Base-by-base conservation (phyloP, 2,329 filamentous ascomycete species). In the Nothomitra cinnamomea region DNA sequence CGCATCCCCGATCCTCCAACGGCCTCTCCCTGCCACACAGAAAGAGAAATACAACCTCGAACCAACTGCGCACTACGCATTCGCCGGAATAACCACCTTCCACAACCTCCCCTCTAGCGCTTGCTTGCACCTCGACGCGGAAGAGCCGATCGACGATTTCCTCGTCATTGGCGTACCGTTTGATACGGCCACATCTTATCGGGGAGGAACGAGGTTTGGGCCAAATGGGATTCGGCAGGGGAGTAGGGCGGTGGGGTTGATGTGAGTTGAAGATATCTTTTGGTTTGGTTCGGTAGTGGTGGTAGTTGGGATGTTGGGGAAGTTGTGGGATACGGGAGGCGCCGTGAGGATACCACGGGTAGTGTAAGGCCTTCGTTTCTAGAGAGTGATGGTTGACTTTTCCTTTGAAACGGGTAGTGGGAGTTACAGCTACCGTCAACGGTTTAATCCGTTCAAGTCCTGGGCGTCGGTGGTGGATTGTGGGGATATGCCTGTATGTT, bases 81-180 rank as follows among this genome's bases (percentile, higher is more conserved):
- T 32, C 28, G 28, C 28, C 28, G 28, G 28, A 4, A 32, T 32
- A 32, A 32, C 28, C 28, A 32, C 28, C 28, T 32, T 32, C 28
- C 28, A 32, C 28, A 32, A 32, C 28, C 28, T 32, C 28, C 28
- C 28, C 28, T 32, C 57, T 13, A 28, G 55, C 40, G 53, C 55
- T 21, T 58, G 57, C 50, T 55, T 56, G 38, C 35, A 51, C 51
- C 53, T 56, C 12, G 28, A 4, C 10, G 5, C 28, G 5, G 28
- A 32, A 4, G 28, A 32, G 10, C 5, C 4, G 10, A 32, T 32
- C 28, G 28, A 32, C 4, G 63, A 64, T 54, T 65, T 66, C 52
- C 61, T 58, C 8, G 57, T 66, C 50, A 56, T 66, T 10, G 65
- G 64, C 10, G 59, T 65, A 50, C 65, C 64, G 8, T 67, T 62